Evolutionary conservation across 2,329 filamentous ascomycete genomes (phyloP).

Genomic region (Ophiostoma novo-ulmi): DNA sequence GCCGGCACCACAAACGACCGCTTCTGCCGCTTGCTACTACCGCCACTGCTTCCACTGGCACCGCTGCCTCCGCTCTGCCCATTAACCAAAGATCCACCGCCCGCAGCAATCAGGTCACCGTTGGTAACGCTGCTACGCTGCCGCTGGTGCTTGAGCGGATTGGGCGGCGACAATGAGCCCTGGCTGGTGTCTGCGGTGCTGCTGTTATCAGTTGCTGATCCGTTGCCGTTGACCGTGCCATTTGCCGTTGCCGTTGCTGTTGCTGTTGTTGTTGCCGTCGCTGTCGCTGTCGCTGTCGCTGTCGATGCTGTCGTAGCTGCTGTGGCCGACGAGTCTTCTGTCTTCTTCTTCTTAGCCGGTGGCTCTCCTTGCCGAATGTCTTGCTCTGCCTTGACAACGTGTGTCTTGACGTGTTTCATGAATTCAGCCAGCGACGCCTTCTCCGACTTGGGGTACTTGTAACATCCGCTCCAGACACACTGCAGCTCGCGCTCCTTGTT

Average conservation of each 20-base stretch:
- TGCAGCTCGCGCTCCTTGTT: slow-evolving; percentile 49
- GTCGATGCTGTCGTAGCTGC: neutral
- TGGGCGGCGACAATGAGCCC: slow-evolving; percentile 5
- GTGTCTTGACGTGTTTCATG: slow-evolving; percentile 63
- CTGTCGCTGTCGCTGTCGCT: neutral
- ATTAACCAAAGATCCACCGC: neutral
- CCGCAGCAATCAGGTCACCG: slow-evolving; percentile 26
- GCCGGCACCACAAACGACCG: slow-evolving; percentile 51
- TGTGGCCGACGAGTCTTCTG: neutral
- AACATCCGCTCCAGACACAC: slow-evolving; percentile 66
- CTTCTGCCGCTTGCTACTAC: slow-evolving; percentile 33
- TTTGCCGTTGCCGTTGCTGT: neutral
- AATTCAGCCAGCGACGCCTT: slow-evolving; percentile 48
- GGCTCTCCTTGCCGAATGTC: slow-evolving; percentile 30
- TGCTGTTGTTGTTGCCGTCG: neutral
- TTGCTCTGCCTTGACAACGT: slow-evolving; percentile 47
- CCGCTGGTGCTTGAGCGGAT: slow-evolving; percentile 26
- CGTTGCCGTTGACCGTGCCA: neutral
- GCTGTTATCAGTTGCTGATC: neutral
- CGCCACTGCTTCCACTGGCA: slow-evolving; percentile 6
- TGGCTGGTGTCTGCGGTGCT: slow-evolving; percentile 17
- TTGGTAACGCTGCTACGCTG: slow-evolving; percentile 30
- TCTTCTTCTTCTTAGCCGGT: slow-evolving; percentile 24
- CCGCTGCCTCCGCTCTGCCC: neutral
- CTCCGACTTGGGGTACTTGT: slow-evolving; percentile 47